Evolutionary conservation across 129 eudicot species (phyloP).

Genomic region (Flaveria ramosissima): DNA sequence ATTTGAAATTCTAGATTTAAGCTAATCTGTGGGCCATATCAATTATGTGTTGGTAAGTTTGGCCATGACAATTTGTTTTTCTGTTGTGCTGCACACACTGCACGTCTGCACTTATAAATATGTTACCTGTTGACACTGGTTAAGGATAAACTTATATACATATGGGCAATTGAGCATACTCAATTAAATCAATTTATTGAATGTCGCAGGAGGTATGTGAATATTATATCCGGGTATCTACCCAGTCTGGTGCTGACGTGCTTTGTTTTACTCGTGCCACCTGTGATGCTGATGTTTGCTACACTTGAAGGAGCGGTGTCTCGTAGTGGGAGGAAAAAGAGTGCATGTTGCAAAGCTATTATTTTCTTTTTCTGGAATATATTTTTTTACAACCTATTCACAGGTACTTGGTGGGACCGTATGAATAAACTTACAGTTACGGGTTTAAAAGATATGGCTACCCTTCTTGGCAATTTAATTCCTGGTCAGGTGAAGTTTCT

Average conservation of each 20-base stretch:
- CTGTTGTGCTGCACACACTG: too few relatives aligned
- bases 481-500: slow-evolving; percentile 65
- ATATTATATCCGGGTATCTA: slow-evolving; percentile 74
- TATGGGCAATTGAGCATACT: background rate
- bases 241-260: slow-evolving; percentile 80
- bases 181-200: background rate
- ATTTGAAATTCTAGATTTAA: too few relatives aligned
- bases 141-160: too few relatives aligned
- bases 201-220: slow-evolving; percentile 50
- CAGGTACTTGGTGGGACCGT: slow-evolving; percentile 71
- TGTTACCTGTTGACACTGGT: too few relatives aligned
- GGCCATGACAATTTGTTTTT: too few relatives aligned
- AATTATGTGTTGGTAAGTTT: too few relatives aligned
- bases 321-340: slow-evolving; percentile 84
- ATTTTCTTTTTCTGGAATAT: slow-evolving; percentile 84
- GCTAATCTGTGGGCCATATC: too few relatives aligned
- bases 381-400: slow-evolving; percentile 73
- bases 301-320: slow-evolving; percentile 84
- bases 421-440: slow-evolving; percentile 44
- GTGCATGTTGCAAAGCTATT: slow-evolving; percentile 72
- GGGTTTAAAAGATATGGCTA: slow-evolving; percentile 60
- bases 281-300: slow-evolving; percentile 80
- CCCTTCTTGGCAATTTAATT: slow-evolving; percentile 63
- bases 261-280: slow-evolving; percentile 69
- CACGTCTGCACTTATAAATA: too few relatives aligned